Percentiles rank a stretch among this genome's conserved stretches.
phyloP scores from a whole-genome alignment of 495 filamentous ascomycete genomes.

The Aspergillus mulundensis region DNA sequence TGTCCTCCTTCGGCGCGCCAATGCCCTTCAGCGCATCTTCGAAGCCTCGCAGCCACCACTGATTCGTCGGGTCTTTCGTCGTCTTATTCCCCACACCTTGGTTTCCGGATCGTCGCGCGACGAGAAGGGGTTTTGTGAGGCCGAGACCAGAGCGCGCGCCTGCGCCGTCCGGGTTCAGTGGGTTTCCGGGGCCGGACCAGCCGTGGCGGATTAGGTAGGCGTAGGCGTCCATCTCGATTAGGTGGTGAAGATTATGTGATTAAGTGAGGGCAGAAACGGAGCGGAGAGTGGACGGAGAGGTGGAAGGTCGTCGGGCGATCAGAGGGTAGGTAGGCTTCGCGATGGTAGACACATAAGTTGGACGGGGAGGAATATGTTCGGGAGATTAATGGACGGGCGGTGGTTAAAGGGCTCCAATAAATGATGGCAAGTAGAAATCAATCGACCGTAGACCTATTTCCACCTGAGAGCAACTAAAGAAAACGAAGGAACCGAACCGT shows the following conservation, averaged over 20 bases:
- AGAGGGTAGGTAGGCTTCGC: neutral
- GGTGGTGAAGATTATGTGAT: neutral
- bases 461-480: neutral
- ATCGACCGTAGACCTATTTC: neutral
- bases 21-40: conserved; percentile 72
- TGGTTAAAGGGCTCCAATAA: neutral
- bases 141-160: conserved; percentile 59
- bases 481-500: neutral
- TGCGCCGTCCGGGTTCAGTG: conserved; percentile 63
- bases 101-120: conserved; percentile 64
- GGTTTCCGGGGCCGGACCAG: conserved; percentile 73
- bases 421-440: neutral
- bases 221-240: conserved; percentile 52
- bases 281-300: neutral
- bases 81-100: conserved; percentile 66
- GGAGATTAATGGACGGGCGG: neutral
- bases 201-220: conserved; percentile 71
- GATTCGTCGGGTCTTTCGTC: conserved; percentile 58
- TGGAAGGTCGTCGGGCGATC: neutral
- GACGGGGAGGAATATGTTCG: neutral
- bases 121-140: conserved; percentile 62
- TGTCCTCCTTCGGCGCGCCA: conserved; percentile 35
- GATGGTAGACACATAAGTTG: neutral
- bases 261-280: neutral
- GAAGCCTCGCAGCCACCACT: conserved; percentile 81